These are phyloP conservation scores for Fusarium sp. DNA, from an alignment of 2,329 filamentous ascomycete genomes.

Conservation along the genomic window DNA sequence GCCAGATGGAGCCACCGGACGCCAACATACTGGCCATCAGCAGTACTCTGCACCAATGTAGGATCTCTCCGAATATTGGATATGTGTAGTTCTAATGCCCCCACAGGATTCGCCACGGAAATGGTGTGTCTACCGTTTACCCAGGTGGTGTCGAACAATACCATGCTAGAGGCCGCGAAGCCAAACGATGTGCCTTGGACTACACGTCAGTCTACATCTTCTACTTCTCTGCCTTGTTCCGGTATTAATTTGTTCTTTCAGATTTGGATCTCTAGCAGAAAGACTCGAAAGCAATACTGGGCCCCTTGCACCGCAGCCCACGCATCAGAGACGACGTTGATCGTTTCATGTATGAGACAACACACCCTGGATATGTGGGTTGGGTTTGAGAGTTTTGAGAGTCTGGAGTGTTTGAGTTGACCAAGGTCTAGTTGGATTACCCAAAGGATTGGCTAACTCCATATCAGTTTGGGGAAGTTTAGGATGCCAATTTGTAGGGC, in stretches of 20 bases:
- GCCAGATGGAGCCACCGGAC: background rate
- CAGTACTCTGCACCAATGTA: background rate
- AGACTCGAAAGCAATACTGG: conserved; percentile 1
- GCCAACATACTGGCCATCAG: background rate
- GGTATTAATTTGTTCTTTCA: conserved; percentile 8
- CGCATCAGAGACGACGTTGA: conserved; percentile 39
- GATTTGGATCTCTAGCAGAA: conserved; percentile 6
- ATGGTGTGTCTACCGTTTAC: background rate
- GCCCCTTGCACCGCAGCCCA: conserved; percentile 24
- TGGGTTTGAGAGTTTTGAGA: background rate
- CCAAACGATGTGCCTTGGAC: conserved; percentile 17
- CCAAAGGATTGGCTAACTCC: background rate
- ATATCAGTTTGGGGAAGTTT: background rate
- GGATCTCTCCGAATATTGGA: background rate
- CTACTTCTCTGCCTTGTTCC: background rate
- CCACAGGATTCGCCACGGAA: background rate
- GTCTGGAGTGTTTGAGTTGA: background rate
- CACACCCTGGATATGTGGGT: background rate
- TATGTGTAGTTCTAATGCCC: conserved; percentile 2
- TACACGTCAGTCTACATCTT: conserved; percentile 6
- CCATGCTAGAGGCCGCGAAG: conserved; percentile 28
- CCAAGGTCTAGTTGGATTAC: background rate
- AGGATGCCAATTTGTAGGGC: background rate
- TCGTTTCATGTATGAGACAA: conserved; percentile 14
- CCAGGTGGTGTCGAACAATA: background rate